Evolutionary conservation across 1,284 basidiomycete species (phyloP), one percentile per base, ranked within the genome.

Genomic region (Rhodofomes roseus): DNA sequence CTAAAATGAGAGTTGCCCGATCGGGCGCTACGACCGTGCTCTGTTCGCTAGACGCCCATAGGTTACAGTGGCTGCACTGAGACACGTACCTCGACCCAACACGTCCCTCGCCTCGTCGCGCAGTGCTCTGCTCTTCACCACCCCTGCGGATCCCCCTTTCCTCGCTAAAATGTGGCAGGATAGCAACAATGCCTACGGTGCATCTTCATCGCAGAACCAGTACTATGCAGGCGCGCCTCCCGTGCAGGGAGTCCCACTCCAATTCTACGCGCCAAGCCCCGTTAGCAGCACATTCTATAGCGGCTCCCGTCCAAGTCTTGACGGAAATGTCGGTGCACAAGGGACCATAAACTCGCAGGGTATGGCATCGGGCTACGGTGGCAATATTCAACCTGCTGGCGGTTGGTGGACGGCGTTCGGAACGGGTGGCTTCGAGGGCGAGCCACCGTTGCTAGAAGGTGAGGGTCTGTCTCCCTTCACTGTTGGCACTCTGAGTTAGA

Each of bases 381-480:
- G 91, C 22, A 87, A 81, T 70, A 92, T 94, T 51, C 84, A 89
- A 67, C 74, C 82, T 16, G 79, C 78, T 25, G 90, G 89, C 6
- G 83, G 84, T 23, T 97, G 95, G 95, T 95, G 92, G 89, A 93
- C 93, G 50, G 95, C 95, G 43, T 97, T 97, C 77, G 95, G 95
- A 34, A 95, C 94, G 0, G 95, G 94, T 60, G 94, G 92, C n/a
- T 87, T 96, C 58, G 95, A 96, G 72, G 95, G 95, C 34, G 95
- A 98, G 71, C 92, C 93, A 56, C 93, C 95, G 48, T 75, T 98
- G 69, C 83, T 97, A 60, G 88, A 98, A 85, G 95, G 95, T 94
- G 70, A 63, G 77, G 40, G 20, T 8, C 29, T 27, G 22, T 22
- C 25, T 54, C 51, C 59, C 22, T 41, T 18, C 52, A 4, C 1